Conservation (phyloP, 371 early-diverging fungal genomes). For the Mortierella sp. region DNA sequence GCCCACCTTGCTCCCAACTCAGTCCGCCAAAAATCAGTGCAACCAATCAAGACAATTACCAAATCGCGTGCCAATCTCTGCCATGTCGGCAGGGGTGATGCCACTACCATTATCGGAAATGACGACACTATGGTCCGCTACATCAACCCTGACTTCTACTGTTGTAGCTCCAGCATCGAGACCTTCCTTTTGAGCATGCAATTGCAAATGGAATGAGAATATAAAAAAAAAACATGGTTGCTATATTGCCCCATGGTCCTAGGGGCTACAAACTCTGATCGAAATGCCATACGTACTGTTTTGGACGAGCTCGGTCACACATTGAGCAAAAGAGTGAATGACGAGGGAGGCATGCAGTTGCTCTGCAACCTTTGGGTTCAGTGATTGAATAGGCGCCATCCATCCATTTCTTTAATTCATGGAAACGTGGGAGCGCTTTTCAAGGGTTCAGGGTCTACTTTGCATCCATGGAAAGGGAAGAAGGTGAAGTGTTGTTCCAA, state of each 20-base stretch:
- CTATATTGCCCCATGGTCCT: no score
- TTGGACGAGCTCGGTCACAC: conserved; percentile 67
- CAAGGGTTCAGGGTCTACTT: no score
- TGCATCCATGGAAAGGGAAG: no score
- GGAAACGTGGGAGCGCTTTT: no score
- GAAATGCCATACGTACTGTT: conserved; percentile 55
- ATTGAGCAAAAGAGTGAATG: conserved; percentile 62
- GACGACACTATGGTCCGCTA: conserved; percentile 60
- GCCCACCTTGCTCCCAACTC: no score
- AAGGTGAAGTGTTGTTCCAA: no score
- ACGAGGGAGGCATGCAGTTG: conserved; percentile 56
- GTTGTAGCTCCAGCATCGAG: conserved; percentile 67
- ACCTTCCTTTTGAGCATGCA: conserved; percentile 55
- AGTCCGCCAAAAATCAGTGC: no score
- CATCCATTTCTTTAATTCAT: no score
- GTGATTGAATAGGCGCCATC: conserved; percentile 39
- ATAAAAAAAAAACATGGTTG: neutral
- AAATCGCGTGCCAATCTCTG: conserved; percentile 62
- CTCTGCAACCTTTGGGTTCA: conserved; percentile 39
- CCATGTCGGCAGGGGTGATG: conserved; percentile 58
- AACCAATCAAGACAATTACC: conserved; percentile 56
- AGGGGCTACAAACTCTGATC: neutral
- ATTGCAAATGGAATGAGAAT: neutral
- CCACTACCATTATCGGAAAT: conserved; percentile 76
- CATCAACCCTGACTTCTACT: conserved; percentile 61